Conservation (phyloP, 441 rosid genomes). For the Adansonia madagascariensis region DNA sequence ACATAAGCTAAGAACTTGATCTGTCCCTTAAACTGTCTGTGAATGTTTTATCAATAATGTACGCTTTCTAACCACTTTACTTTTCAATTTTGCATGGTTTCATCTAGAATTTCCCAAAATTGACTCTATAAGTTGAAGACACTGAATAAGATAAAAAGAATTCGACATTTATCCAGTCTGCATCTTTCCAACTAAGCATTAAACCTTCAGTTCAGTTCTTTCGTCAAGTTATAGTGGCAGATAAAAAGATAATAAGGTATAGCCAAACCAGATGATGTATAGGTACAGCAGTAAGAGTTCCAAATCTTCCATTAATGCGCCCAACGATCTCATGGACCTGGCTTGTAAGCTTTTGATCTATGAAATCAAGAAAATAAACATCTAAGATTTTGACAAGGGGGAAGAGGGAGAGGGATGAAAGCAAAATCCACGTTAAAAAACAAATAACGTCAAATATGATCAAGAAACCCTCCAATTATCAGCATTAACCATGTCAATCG, state of each 20-base stretch:
- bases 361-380: constrained; percentile 20
- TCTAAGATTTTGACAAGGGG: neutral
- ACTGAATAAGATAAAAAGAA: neutral
- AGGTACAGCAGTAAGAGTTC: constrained; percentile 76
- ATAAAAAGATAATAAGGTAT: constrained; percentile 27
- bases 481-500: neutral
- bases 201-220: constrained; percentile 1
- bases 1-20: neutral
- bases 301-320: constrained; percentile 82
- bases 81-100: neutral
- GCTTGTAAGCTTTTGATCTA: constrained; percentile 81
- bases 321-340: constrained; percentile 86
- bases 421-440: constrained; percentile 17
- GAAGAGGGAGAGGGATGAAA: constrained; percentile 2
- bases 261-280: constrained; percentile 74
- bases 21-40: neutral
- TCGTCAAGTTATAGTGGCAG: neutral
- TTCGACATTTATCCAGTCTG: neutral
- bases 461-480: neutral
- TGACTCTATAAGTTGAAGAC: neutral
- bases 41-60: neutral
- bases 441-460: neutral
- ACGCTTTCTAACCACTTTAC: neutral
- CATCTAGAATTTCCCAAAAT: neutral
- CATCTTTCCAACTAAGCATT: neutral